Percentiles rank a stretch among this genome's conserved stretches.
These are phyloP conservation scores for Peterozyma toletana DNA, from an alignment of 805 yeast genomes.

Conservation along the genomic window DNA sequence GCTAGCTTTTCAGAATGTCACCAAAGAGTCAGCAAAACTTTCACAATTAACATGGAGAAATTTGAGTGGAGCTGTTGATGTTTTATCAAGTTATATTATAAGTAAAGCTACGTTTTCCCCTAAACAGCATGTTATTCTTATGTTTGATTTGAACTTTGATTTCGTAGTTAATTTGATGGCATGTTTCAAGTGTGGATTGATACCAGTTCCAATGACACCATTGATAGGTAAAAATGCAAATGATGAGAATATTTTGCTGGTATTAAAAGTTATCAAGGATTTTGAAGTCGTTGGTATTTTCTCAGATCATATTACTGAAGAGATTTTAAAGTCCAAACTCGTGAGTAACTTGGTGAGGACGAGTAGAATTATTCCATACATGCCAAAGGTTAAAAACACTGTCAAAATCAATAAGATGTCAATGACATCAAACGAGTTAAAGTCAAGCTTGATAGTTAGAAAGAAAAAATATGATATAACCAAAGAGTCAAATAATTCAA, in stretches of 20 bases:
- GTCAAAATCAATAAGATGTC: conserved; percentile 41
- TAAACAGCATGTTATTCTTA: conserved; percentile 70
- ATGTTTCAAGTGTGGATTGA: conserved; percentile 72
- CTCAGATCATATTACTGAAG: conserved; percentile 72
- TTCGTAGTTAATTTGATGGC: conserved; percentile 79
- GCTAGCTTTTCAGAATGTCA: conserved; percentile 54
- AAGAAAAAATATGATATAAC: conserved; percentile 22
- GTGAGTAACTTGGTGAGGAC: conserved; percentile 53
- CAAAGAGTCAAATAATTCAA: conserved; percentile 37
- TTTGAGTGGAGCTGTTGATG: conserved; percentile 68
- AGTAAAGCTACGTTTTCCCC: conserved; percentile 56
- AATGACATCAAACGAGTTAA: conserved; percentile 29
- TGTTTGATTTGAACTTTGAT: conserved; percentile 86
- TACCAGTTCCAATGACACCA: conserved; percentile 73
- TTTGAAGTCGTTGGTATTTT: conserved; percentile 67
- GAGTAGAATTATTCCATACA: conserved; percentile 19
- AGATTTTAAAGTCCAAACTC: conserved; percentile 59
- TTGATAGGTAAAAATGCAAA: conserved; percentile 59
- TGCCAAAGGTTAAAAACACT: conserved; percentile 61
- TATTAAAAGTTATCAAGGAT: conserved; percentile 59
- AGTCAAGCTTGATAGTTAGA: conserved; percentile 9
- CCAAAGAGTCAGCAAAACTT: conserved; percentile 33
- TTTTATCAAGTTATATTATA: conserved; percentile 64
- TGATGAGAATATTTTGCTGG: conserved; percentile 67
- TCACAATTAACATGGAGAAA: conserved; percentile 71